phyloP scores from a whole-genome alignment of 495 filamentous ascomycete species.

The Halenospora varia region DNA sequence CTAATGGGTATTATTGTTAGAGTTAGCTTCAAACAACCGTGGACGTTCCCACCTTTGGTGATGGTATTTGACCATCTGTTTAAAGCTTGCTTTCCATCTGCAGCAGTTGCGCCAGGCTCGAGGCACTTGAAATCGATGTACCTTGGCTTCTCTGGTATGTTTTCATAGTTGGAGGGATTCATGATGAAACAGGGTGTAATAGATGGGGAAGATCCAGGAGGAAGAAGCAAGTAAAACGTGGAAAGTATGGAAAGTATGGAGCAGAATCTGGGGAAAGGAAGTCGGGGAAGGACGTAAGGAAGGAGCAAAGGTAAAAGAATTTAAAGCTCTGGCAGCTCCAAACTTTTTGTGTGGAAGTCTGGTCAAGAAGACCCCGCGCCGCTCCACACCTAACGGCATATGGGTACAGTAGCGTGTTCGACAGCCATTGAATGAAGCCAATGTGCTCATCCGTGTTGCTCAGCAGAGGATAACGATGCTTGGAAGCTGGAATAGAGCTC shows the following conservation, averaged over 20 bases:
- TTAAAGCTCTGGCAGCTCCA: no score
- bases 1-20: slow-evolving; percentile 26
- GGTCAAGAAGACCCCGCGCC: not conserved
- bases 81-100: slow-evolving; percentile 59
- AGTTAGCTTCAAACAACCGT: not conserved
- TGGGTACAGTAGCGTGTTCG: not conserved
- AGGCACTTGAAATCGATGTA: slow-evolving; percentile 60
- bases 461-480: not conserved
- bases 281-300: no score
- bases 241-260: not conserved
- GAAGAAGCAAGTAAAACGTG: not conserved
- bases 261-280: no score
- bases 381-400: no score
- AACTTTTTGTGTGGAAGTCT: no score
- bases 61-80: slow-evolving; percentile 71
- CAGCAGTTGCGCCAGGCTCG: slow-evolving; percentile 45
- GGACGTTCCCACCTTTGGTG: slow-evolving; percentile 41
- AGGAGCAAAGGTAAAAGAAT: no score
- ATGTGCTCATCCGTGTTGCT: not conserved
- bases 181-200: slow-evolving; percentile 3
- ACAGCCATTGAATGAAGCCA: not conserved
- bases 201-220: not conserved
- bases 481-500: not conserved
- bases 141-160: slow-evolving; percentile 45
- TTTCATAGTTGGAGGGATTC: slow-evolving; percentile 22